A percentile compares a stretch with the other conserved stretches of the same genome.
Evolutionary conservation across 805 yeast species (phyloP).

Genomic region (Metschnikowia bowlesiae): DNA sequence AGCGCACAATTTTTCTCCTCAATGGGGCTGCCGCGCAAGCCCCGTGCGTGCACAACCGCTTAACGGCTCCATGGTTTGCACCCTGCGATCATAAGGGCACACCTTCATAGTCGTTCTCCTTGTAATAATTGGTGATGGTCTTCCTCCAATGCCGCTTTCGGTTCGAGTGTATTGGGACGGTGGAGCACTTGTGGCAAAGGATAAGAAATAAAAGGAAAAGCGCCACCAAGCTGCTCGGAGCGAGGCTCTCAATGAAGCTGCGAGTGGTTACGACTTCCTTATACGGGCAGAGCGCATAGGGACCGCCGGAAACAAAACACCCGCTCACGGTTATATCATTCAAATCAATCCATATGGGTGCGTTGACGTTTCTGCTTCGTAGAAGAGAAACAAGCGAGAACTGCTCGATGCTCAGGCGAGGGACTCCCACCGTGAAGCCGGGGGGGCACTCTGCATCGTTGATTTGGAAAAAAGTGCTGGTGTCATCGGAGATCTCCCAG

Average conservation of each 20-base stretch:
- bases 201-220: slow-evolving; percentile 49
- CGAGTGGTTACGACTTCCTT: slow-evolving; percentile 48
- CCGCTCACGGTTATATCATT: slow-evolving; percentile 68
- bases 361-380: slow-evolving; percentile 18
- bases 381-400: slow-evolving; percentile 28
- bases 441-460: slow-evolving; percentile 28
- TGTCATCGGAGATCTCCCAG: slow-evolving; percentile 37
- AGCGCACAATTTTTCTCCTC: slow-evolving; percentile 4
- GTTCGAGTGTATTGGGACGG: slow-evolving; percentile 67
- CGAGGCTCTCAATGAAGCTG: slow-evolving; percentile 57
- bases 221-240: slow-evolving; percentile 63
- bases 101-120: slow-evolving; percentile 74
- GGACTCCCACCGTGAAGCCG: slow-evolving; percentile 29
- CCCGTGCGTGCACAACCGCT: background rate
- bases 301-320: slow-evolving; percentile 88
- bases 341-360: slow-evolving; percentile 71
- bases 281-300: slow-evolving; percentile 75
- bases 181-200: slow-evolving; percentile 47
- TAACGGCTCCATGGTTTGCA: background rate
- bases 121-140: slow-evolving; percentile 48
- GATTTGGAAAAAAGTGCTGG: slow-evolving; percentile 43
- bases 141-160: slow-evolving; percentile 62
- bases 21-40: slow-evolving; percentile 3
- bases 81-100: slow-evolving; percentile 58
- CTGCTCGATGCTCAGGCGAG: slow-evolving; percentile 35